A percentile compares a stretch with the other conserved stretches of the same genome.
phyloP scores from a whole-genome alignment of 805 yeast species.

The Hanseniaspora thailandica region DNA sequence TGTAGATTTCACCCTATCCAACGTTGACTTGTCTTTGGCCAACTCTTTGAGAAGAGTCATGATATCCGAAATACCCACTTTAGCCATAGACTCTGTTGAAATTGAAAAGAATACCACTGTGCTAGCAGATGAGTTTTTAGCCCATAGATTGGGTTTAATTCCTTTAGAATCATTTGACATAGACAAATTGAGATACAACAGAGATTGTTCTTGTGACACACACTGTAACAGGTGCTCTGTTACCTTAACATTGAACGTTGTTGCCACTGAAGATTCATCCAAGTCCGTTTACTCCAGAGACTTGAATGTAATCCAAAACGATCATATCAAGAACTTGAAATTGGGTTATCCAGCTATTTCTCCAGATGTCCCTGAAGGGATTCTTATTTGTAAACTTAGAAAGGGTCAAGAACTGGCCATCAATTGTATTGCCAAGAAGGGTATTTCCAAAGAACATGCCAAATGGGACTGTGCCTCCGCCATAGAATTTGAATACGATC shows the following conservation, averaged over 20 bases:
- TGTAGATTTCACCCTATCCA: conserved; percentile 79
- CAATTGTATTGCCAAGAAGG: conserved; percentile 93
- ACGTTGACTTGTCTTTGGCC: conserved; percentile 81
- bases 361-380: conserved; percentile 68
- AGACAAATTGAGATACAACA: conserved; percentile 70
- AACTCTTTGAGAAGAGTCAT: conserved; percentile 84
- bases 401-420: conserved; percentile 83
- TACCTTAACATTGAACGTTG: conserved; percentile 71
- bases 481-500: conserved; percentile 92
- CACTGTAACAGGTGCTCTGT: conserved; percentile 94
- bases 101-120: conserved; percentile 88
- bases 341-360: conserved; percentile 73
- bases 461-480: conserved; percentile 98
- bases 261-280: conserved; percentile 75
- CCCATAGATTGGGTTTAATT: conserved; percentile 86
- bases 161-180: conserved; percentile 80
- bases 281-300: conserved; percentile 87
- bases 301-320: conserved; percentile 36
- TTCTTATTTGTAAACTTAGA: conserved; percentile 80
- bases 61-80: conserved; percentile 92
- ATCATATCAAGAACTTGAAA: conserved; percentile 32
- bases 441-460: conserved; percentile 94
- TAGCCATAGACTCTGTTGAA: conserved; percentile 93
- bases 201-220: conserved; percentile 97
- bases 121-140: conserved; percentile 88